A percentile compares a stretch with the other conserved stretches of the same genome.
Conservation (phyloP, 352 stramenopile genomes). For the Phytopythium helicoides region DNA sequence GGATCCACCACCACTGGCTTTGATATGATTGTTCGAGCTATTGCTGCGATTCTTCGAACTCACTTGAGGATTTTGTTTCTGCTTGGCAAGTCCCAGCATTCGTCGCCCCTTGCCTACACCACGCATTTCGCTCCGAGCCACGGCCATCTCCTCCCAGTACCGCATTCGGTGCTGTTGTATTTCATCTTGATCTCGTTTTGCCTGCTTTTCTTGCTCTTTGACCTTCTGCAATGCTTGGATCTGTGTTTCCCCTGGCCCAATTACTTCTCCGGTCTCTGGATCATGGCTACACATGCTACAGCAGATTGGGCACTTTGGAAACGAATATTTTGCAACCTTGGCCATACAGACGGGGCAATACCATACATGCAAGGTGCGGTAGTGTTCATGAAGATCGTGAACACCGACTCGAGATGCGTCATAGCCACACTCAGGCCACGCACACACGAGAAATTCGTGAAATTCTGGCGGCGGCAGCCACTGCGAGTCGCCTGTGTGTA, state of each 20-base stretch:
- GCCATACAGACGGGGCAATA: constrained; percentile 77
- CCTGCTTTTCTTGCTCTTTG: constrained; percentile 43
- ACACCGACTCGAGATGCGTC: constrained; percentile 41
- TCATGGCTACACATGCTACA: constrained; percentile 61
- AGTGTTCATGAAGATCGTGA: constrained; percentile 80
- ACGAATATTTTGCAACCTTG: constrained; percentile 64
- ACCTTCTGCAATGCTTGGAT: constrained; percentile 35
- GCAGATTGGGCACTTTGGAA: constrained; percentile 64
- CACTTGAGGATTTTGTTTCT: too few species aligned
- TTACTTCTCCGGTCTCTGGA: constrained; percentile 43
- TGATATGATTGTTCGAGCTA: neutral
- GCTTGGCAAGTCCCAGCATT: constrained; percentile 26
- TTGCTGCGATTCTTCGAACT: neutral
- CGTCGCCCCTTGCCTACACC: constrained; percentile 27
- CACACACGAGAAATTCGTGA: constrained; percentile 56
- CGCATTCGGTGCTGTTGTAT: constrained; percentile 66
- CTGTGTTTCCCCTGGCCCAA: constrained; percentile 61
- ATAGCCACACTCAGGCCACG: constrained; percentile 59
- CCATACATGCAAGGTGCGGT: constrained; percentile 59
- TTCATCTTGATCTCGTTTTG: constrained; percentile 46
- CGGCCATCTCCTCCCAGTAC: constrained; percentile 47
- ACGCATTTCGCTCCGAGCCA: constrained; percentile 23
- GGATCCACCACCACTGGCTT: neutral
- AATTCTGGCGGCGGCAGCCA: constrained; percentile 70
- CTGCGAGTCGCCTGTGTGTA: constrained; percentile 77